phyloP scores from a whole-genome alignment of 306 rosid genomes.

The Elaeagnus macrophylla region DNA sequence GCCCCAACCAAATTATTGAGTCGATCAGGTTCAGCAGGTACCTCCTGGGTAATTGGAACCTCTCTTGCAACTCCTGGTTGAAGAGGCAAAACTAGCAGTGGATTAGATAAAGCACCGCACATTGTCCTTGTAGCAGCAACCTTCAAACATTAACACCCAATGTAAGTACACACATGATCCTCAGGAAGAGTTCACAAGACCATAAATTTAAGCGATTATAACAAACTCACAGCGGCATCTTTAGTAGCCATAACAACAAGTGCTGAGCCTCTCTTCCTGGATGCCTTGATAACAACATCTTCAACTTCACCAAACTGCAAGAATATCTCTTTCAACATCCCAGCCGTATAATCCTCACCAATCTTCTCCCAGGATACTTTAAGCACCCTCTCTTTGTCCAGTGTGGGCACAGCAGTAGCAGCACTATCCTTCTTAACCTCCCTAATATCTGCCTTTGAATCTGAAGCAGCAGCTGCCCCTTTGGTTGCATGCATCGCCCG shows the following conservation, averaged over 20 bases:
- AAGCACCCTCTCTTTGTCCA: constrained; percentile 64
- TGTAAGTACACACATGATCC: constrained; percentile 10
- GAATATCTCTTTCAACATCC: constrained; percentile 57
- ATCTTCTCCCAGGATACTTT: constrained; percentile 85
- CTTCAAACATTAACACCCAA: constrained; percentile 28
- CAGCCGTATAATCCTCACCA: constrained; percentile 73
- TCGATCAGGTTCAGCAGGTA: constrained; percentile 33
- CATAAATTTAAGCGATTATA: background rate
- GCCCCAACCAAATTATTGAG: constrained; percentile 55
- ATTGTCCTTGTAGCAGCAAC: constrained; percentile 53
- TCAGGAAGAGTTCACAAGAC: background rate
- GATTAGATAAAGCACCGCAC: constrained; percentile 69
- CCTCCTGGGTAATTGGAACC: constrained; percentile 31
- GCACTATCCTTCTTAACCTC: constrained; percentile 31
- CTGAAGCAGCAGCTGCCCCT: constrained; percentile 22
- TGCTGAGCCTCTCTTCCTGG: constrained; percentile 80
- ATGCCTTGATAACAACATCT: constrained; percentile 72
- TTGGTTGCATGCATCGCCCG: constrained; percentile 60
- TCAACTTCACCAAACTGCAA: constrained; percentile 72
- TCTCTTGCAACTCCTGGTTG: constrained; percentile 42
- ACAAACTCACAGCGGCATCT: constrained; percentile 71
- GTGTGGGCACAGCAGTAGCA: constrained; percentile 17
- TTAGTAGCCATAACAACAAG: constrained; percentile 72
- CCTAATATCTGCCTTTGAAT: constrained; percentile 19
- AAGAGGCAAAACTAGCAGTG: constrained; percentile 70